Evolutionary conservation across 176 grass and related monocot genomes (phyloP).

Genomic region (Oryza rufipogon): DNA sequence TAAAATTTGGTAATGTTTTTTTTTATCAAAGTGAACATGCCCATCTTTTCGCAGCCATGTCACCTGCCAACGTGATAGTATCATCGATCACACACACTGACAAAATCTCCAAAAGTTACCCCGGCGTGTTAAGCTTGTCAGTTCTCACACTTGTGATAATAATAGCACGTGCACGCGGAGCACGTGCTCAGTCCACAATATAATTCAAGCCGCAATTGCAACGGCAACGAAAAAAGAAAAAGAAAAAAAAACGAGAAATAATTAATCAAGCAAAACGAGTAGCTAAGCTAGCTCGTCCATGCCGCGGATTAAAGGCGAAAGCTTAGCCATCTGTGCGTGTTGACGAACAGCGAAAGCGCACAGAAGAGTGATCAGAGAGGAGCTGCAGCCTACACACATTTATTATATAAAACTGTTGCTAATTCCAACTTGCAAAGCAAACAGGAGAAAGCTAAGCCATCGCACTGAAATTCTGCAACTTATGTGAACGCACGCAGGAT

Average conservation of each 20-base stretch:
- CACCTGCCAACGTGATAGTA: neutral
- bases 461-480: neutral
- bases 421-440: neutral
- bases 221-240: neutral
- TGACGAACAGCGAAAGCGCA: neutral
- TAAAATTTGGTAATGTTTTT: too few relatives aligned
- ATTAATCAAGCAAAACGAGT: neutral
- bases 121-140: neutral
- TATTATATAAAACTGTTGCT: neutral
- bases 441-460: neutral
- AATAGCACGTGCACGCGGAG: neutral
- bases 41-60: neutral
- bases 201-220: neutral
- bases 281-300: neutral
- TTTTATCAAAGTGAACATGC: too few relatives aligned
- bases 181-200: neutral
- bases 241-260: neutral
- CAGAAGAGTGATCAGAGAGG: neutral
- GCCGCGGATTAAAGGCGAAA: neutral
- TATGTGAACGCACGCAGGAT: neutral
- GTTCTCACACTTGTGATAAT: neutral
- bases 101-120: neutral
- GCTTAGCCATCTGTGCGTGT: neutral
- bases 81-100: neutral
- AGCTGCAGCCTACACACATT: neutral